Base-by-base conservation (phyloP, 73 alveolate genomes). In the Blepharisma japonicum region DNA sequence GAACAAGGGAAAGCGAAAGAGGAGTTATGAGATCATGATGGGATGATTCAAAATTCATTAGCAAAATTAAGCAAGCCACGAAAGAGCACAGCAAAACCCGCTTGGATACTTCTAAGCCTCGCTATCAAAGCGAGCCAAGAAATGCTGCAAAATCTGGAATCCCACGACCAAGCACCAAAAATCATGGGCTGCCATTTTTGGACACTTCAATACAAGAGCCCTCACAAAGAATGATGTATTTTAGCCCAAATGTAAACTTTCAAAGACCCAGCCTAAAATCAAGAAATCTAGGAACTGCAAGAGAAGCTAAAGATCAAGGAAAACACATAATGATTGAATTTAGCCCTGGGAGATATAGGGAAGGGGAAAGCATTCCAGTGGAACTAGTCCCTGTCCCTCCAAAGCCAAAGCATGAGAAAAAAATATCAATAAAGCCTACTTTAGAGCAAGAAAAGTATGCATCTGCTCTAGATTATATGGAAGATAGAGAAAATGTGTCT, bases 81-180 rank as follows among this genome's bases (percentile, higher is more conserved):
- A 32, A 32, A 32, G 42, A 32, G 42, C 42, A 32, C 42, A 32
- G 42, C 42, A 32, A 32, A 32, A 32, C 42, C 42, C 42, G 42
- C 42, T 32, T 32, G 3, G 42, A 32, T 32, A 32, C 42, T 32
- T 32, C 42, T 32, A 32, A 32, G 42, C 42, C 42, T 32, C 42
- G 42, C 42, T 32, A 20, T 61, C 74, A n/a, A 61, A 61, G 74
- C 23, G 74, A 61, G 23, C 74, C 74, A 14, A 14, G 74, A 61
- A 39, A 39, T 9, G 14, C 49, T 20, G 38, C 50, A 2, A 14
- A 61, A 8, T 61, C 42, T 32, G 42, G 42, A 32, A 32, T 32
- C 42, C 42, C 42, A 32, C 42, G 42, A 32, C 42, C 42, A 32
- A 32, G 42, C 42, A 32, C 42, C 0, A 32, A 32, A 32, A 32